Base-by-base conservation (phyloP, 1,284 basidiomycete species). In the Cronartium quercuum region DNA sequence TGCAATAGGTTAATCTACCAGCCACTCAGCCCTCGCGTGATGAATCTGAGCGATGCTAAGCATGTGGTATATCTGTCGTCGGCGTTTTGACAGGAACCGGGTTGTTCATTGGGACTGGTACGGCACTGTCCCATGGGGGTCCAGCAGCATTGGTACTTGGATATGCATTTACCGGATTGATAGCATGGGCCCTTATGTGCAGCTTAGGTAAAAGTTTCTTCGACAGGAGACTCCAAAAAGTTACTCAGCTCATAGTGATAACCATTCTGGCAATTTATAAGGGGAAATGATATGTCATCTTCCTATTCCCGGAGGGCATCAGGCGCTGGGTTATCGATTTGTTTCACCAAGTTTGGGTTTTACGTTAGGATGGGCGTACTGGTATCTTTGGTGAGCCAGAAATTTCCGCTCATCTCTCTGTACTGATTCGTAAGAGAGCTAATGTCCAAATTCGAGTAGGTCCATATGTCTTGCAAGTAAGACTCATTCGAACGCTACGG, bases 281-380 rank as follows among this genome's bases (percentile, higher is more conserved):
- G 73, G 73, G 34, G 73, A 75, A 66, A 75, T 75, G 73, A 75
- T 75, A 58, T 64, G 64, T 6, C 73, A 75, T 57, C 44, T 75
- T 38, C 73, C 73, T 41, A 62, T 75, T 68, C 57, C 60, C 37
- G 73, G 73, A 21, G 73, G 73, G n/a, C 73, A 75, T 55, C 57
- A 62, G 38, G 64, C 73, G 5, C 60, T 75, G 3, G 70, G 71
- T 13, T 60, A 64, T 51, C 61, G 77, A 3, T 77, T 77, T 42
- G 68, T 77, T 65, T 75, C 75, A 38, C 68, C 76, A 37, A 68
- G 66, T 40, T 64, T 77, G 41, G 73, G 71, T 60, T 77, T 77
- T 63, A 65, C 76, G 24, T 44, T 76, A n/a, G 77, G 76, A 18
- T 77, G 76, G 76, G 57, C 68, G 21, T 76, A 71, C 41, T 76